A percentile compares a stretch with the other conserved stretches of the same genome.
These are phyloP conservation scores for Russula lepida DNA, from an alignment of 768 basidiomycete genomes.

Conservation along the genomic window DNA sequence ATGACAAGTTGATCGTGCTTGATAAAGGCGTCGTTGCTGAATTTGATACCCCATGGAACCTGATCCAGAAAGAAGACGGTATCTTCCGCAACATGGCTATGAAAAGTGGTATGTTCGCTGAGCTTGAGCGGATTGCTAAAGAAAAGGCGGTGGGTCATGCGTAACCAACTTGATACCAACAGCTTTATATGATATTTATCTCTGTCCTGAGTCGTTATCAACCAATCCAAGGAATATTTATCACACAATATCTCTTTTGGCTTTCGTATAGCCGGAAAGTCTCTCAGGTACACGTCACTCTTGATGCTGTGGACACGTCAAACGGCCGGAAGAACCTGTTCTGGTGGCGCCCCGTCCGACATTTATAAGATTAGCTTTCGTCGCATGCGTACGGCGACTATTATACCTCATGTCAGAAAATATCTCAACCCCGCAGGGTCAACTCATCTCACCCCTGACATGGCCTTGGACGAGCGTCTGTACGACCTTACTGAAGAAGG, in stretches of 20 bases:
- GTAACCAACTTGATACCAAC: background rate
- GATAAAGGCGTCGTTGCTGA: conserved; percentile 50
- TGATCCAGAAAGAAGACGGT: conserved; percentile 40
- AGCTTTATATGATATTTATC: background rate
- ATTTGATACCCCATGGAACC: conserved; percentile 45
- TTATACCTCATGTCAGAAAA: background rate
- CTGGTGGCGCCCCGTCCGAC: background rate
- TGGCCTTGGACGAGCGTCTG: background rate
- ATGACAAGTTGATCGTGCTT: conserved; percentile 72
- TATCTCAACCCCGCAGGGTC: background rate
- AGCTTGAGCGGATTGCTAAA: conserved; percentile 52
- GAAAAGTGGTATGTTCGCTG: conserved; percentile 55
- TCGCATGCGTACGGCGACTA: background rate
- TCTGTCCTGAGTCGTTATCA: background rate
- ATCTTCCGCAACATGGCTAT: conserved; percentile 46
- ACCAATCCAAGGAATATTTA: background rate
- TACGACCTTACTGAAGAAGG: conserved; percentile 17
- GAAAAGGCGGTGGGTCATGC: conserved; percentile 27
- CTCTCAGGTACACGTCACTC: background rate
- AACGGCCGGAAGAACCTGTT: background rate
- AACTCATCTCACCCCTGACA: too few species aligned
- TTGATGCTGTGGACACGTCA: background rate
- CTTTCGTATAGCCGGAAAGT: background rate
- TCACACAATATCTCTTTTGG: background rate
- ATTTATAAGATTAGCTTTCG: background rate